These are phyloP conservation scores for Aspergillus leporis DNA, from an alignment of 495 filamentous ascomycete species.

Conservation along the genomic window DNA sequence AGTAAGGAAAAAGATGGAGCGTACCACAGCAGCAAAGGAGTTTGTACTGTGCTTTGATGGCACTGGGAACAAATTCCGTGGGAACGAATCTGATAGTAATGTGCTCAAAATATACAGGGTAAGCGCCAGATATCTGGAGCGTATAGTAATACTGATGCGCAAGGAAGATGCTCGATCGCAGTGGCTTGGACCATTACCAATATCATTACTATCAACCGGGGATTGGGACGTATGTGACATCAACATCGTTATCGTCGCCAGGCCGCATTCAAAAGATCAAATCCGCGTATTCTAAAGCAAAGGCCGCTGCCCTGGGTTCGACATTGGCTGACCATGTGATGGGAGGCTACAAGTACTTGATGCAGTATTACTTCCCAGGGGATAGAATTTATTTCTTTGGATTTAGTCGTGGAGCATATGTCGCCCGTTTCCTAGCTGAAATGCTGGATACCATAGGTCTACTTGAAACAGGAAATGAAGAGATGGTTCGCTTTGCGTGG, in stretches of 20 bases:
- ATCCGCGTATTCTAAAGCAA: constrained; percentile 78
- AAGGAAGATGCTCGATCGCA: constrained; percentile 60
- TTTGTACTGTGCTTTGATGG: constrained; percentile 91
- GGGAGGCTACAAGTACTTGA: constrained; percentile 86
- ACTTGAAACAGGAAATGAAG: constrained; percentile 81
- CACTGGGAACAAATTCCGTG: constrained; percentile 83
- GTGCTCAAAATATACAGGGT: constrained; percentile 81
- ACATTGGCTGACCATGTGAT: constrained; percentile 84
- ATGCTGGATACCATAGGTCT: constrained; percentile 86
- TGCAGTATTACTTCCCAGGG: constrained; percentile 79
- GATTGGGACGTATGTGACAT: constrained; percentile 80
- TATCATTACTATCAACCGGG: constrained; percentile 59
- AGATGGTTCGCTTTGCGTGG: constrained; percentile 83
- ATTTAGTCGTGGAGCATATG: constrained; percentile 83
- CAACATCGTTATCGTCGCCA: constrained; percentile 65
- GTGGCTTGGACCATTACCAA: constrained; percentile 46
- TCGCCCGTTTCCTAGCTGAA: constrained; percentile 80
- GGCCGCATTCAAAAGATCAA: constrained; percentile 62
- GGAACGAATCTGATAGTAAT: constrained; percentile 81
- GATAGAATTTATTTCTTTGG: constrained; percentile 83
- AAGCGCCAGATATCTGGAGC: too few species aligned
- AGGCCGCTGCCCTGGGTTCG: constrained; percentile 80
- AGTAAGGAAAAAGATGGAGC: too few species aligned
- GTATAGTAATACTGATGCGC: too few species aligned
- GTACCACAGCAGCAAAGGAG: too few species aligned